Conservation (phyloP, 2,329 filamentous ascomycete species). For the Fusarium torulosum region DNA sequence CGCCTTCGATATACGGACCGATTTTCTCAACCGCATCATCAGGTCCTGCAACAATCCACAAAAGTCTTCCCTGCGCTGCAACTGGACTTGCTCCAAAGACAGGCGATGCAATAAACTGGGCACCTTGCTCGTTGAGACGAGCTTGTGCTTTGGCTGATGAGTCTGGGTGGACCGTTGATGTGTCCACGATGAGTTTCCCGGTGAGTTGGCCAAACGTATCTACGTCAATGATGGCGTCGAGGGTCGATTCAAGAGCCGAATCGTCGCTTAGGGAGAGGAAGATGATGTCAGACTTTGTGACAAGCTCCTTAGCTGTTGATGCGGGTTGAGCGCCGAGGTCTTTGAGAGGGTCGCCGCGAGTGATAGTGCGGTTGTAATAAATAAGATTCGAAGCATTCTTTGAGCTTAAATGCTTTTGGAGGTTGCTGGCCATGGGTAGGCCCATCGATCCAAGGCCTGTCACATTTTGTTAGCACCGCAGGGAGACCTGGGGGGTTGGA, state of each 20-base stretch:
- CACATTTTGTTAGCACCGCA: background rate
- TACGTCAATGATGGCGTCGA: conserved; percentile 50
- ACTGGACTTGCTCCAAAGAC: conserved; percentile 65
- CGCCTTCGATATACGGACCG: conserved; percentile 56
- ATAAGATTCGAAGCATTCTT: conserved; percentile 46
- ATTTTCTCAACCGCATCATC: conserved; percentile 52
- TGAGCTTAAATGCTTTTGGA: conserved; percentile 57
- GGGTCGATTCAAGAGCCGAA: conserved; percentile 51
- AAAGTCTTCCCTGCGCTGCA: conserved; percentile 59
- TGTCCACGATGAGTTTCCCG: conserved; percentile 62
- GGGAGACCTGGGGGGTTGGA: accelerated
- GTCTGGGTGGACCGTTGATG: conserved; percentile 63
- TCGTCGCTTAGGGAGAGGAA: conserved; percentile 61
- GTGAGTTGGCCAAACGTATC: conserved; percentile 26
- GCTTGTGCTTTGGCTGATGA: conserved; percentile 52
- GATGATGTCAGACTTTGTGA: conserved; percentile 50
- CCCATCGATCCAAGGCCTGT: conserved; percentile 66
- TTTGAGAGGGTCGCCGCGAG: conserved; percentile 55
- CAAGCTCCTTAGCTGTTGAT: conserved; percentile 45
- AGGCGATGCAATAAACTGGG: conserved; percentile 58
- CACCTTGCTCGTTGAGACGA: conserved; percentile 49
- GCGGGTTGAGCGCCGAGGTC: conserved; percentile 47
- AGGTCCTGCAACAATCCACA: conserved; percentile 62
- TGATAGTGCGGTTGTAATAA: conserved; percentile 63
- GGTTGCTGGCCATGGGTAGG: conserved; percentile 61